Percentiles rank a stretch among this genome's conserved stretches.
Conservation (phyloP, 2,329 filamentous ascomycete genomes). For the Cyphellophora europaea region DNA sequence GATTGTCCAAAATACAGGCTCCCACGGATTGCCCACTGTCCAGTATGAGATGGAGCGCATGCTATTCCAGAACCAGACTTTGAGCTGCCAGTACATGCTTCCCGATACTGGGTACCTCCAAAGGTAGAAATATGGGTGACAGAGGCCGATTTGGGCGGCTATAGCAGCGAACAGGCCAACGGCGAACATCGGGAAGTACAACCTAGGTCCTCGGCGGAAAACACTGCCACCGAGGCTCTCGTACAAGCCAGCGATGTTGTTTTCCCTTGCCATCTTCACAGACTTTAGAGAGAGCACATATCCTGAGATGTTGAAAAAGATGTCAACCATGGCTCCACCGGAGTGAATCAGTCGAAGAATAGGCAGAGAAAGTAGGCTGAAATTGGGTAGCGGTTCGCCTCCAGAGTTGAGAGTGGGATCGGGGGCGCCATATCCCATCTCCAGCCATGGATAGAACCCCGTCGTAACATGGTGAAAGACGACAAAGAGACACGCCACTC, state of each 20-base stretch:
- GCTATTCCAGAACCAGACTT: conserved; percentile 10
- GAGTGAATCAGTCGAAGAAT: conserved; percentile 10
- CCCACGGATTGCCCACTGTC: background rate
- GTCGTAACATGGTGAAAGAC: conserved; percentile 16
- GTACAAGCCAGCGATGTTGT: conserved; percentile 6
- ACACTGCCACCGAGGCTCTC: conserved; percentile 23
- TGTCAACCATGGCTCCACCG: conserved; percentile 25
- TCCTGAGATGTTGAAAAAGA: conserved; percentile 40
- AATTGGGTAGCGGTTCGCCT: conserved; percentile 34
- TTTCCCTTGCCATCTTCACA: conserved; percentile 16
- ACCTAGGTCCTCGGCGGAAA: conserved; percentile 31
- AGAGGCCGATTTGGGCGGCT: conserved; percentile 3
- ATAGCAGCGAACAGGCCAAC: conserved; percentile 6
- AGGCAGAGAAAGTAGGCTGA: conserved; percentile 23
- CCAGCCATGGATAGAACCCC: background rate
- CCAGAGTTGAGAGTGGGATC: conserved; percentile 1
- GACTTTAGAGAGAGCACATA: conserved; percentile 36
- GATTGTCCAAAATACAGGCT: conserved; percentile 30
- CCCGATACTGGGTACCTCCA: background rate
- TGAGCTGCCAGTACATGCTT: conserved; percentile 15
- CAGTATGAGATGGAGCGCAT: conserved; percentile 7
- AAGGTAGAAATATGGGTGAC: background rate
- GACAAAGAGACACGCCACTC: conserved; percentile 21
- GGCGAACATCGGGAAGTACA: conserved; percentile 16
- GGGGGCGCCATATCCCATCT: background rate